phyloP scores from a whole-genome alignment of 2,329 filamentous ascomycete species.

The Didymella exigua region DNA sequence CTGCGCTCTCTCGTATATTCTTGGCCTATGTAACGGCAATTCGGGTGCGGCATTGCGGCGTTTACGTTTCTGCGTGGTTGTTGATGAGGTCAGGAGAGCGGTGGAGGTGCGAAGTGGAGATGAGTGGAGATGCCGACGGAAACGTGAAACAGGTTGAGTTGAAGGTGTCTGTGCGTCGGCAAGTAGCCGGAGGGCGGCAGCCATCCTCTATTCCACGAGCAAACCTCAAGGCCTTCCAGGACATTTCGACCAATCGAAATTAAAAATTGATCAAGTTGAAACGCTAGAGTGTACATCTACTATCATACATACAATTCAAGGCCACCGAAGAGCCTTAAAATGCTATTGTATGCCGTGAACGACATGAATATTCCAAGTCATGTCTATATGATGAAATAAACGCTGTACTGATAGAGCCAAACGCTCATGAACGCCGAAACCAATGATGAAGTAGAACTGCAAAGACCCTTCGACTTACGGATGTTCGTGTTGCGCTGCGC shows the following conservation, averaged over 20 bases:
- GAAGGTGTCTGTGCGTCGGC: not conserved
- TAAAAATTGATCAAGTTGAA: not conserved
- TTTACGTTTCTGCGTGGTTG: not conserved
- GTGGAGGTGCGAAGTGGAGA: conserved; percentile 10
- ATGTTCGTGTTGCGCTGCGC: conserved; percentile 3
- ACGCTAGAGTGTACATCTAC: not conserved
- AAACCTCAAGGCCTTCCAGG: not conserved
- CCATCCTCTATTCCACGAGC: not conserved
- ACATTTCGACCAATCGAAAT: not conserved
- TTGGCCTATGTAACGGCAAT: conserved; percentile 10
- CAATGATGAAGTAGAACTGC: too few species aligned
- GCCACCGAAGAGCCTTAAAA: not conserved
- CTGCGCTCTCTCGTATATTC: not conserved
- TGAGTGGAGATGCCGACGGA: conserved; percentile 6
- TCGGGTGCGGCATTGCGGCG: not conserved
- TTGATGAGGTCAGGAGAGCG: conserved; percentile 5
- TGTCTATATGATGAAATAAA: conserved; percentile 1
- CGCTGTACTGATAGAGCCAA: not conserved
- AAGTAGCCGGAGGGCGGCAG: not conserved
- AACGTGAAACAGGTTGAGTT: conserved; percentile 4
- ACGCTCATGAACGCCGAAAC: too few species aligned
- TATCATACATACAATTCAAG: conserved; percentile 1
- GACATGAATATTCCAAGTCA: conserved; percentile 3
- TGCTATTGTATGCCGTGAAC: conserved; percentile 4
- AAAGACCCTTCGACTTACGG: not conserved